These are phyloP conservation scores for Lathyrus oleraceus DNA, from an alignment of 306 rosid species.

Conservation along the genomic window DNA sequence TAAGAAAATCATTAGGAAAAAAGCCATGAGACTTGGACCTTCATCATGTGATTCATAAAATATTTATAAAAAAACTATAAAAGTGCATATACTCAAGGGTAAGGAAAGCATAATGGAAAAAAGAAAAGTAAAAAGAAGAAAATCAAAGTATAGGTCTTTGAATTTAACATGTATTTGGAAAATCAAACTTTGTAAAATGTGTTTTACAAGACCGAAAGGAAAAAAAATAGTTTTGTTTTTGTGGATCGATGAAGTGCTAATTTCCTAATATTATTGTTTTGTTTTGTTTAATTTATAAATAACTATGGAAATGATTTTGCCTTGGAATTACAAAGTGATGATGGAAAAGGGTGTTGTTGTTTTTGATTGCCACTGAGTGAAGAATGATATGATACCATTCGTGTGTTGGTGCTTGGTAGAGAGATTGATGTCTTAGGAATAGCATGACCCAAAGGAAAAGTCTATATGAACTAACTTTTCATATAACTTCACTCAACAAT, in stretches of 20 bases:
- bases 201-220: too few relatives aligned
- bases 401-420: constrained; percentile 40
- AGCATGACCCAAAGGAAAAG: constrained; percentile 20
- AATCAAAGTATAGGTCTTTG: constrained; percentile 6
- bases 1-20: constrained; percentile 1
- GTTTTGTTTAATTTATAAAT: neutral
- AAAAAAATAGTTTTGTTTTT: too few relatives aligned
- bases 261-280: neutral
- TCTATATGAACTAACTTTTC: constrained; percentile 29
- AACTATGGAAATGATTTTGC: constrained; percentile 18
- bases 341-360: constrained; percentile 33
- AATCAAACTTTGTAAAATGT: neutral
- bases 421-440: constrained; percentile 13
- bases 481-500: constrained; percentile 2
- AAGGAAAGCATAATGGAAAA: constrained; percentile 23
- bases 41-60: constrained; percentile 3
- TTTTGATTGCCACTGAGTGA: constrained; percentile 32
- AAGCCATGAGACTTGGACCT: constrained; percentile 33
- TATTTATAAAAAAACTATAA: constrained; percentile 4
- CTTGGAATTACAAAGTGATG: constrained; percentile 34
- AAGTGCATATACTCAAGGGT: constrained; percentile 11
- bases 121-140: constrained; percentile 18
- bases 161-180: neutral
- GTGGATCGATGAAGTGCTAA: constrained; percentile 29
- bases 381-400: constrained; percentile 55